These are phyloP conservation scores for Zea mays DNA, from an alignment of 176 grass and related monocot genomes.

Conservation along the genomic window DNA sequence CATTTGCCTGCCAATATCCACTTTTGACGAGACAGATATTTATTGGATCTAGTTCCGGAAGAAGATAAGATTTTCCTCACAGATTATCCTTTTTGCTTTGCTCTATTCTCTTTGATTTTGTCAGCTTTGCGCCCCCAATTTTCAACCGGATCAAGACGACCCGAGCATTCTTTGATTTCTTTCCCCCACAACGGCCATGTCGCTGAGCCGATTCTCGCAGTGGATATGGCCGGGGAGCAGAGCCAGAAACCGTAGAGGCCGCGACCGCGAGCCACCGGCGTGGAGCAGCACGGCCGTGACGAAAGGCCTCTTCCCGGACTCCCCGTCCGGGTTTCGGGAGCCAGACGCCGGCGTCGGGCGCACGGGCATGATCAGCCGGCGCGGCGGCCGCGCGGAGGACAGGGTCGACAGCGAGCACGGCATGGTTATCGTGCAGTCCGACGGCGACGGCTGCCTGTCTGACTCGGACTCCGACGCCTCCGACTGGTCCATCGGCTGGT, in stretches of 20 bases:
- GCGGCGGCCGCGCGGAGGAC: slow-evolving; percentile 22
- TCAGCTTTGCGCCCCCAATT: not conserved
- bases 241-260: slow-evolving; percentile 1
- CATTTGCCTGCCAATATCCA: no score
- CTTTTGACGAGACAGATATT: slow-evolving; percentile 14
- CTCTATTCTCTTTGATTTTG: slow-evolving; percentile 22
- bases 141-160: not conserved
- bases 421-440: slow-evolving; percentile 76
- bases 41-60: slow-evolving; percentile 1
- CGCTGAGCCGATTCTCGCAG: slow-evolving; percentile 52
- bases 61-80: not conserved
- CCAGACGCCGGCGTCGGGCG: slow-evolving; percentile 29
- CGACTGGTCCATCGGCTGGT: slow-evolving; percentile 84
- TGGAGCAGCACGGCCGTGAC: slow-evolving; percentile 4
- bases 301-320: slow-evolving; percentile 45
- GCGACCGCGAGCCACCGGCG: slow-evolving; percentile 3
- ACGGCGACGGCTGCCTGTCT: slow-evolving; percentile 48
- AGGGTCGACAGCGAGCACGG: slow-evolving; percentile 53
- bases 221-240: slow-evolving; percentile 53
- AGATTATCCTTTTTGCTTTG: not conserved
- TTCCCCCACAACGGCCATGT: slow-evolving; percentile 45
- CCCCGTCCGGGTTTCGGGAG: slow-evolving; percentile 54
- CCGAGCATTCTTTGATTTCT: slow-evolving; percentile 1
- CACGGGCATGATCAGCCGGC: slow-evolving; percentile 41
- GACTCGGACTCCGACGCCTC: slow-evolving; percentile 66